A percentile compares a stretch with the other conserved stretches of the same genome.
Evolutionary conservation across 2,329 filamentous ascomycete species (phyloP).

Genomic region (Coniosporium uncinatum): DNA sequence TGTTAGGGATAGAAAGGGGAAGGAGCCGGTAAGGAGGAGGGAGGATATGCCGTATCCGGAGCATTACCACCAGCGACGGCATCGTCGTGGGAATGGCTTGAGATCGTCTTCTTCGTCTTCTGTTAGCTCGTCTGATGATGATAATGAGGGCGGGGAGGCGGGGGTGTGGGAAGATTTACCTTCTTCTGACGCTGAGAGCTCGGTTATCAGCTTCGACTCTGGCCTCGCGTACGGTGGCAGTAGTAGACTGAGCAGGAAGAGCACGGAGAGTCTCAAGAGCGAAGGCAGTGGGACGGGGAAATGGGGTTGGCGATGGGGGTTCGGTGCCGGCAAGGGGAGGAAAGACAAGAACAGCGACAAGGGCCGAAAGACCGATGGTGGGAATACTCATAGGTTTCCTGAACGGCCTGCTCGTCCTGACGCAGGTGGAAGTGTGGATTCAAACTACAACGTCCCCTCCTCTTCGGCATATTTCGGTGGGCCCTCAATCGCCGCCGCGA

Average conservation of each 20-base stretch:
- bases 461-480: not conserved
- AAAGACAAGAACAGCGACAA: slow-evolving; percentile 38
- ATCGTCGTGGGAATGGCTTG: slow-evolving; percentile 20
- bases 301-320: slow-evolving; percentile 56
- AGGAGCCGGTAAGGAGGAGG: no score
- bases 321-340: not conserved
- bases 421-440: no score
- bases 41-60: no score
- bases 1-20: no score
- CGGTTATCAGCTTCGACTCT: slow-evolving; percentile 47
- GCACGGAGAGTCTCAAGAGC: slow-evolving; percentile 46
- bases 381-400: no score
- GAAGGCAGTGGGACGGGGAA: slow-evolving; percentile 47
- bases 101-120: not conserved
- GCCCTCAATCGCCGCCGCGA: no score
- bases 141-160: slow-evolving; percentile 37
- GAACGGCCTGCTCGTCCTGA: not conserved
- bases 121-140: slow-evolving; percentile 37
- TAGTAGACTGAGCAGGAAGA: slow-evolving; percentile 25
- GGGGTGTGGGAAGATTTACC: slow-evolving; percentile 11
- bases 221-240: slow-evolving; percentile 56
- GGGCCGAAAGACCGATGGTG: slow-evolving; percentile 14
- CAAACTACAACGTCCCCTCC: no score
- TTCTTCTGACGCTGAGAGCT: no score
- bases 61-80: no score